These are phyloP conservation scores for Dactylellina sp. DNA, from an alignment of 2,329 filamentous ascomycete genomes.

Conservation along the genomic window DNA sequence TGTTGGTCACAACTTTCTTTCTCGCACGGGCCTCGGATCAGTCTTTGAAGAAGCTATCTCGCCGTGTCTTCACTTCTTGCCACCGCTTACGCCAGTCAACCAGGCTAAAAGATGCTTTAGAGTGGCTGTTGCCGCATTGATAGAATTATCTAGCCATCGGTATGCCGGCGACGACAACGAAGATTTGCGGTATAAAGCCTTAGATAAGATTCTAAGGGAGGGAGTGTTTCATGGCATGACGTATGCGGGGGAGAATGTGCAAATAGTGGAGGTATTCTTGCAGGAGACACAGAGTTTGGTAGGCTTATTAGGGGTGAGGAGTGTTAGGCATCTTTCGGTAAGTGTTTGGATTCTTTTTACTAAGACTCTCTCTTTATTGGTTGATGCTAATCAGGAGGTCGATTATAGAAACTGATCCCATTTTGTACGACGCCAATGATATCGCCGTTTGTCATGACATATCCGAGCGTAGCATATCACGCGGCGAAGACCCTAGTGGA, in stretches of 20 bases:
- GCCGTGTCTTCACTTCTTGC: conserved; percentile 57
- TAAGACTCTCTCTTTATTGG: no score
- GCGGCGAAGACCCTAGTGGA: conserved; percentile 41
- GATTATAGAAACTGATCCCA: conserved; percentile 50
- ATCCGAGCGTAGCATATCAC: conserved; percentile 31
- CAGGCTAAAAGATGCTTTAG: conserved; percentile 51
- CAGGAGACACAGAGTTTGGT: conserved; percentile 23
- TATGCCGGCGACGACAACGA: conserved; percentile 19
- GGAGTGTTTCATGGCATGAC: conserved; percentile 58
- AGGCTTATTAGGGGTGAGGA: conserved; percentile 54
- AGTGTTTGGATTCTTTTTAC: background rate
- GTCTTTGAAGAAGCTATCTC: conserved; percentile 59
- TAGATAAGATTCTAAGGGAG: conserved; percentile 56
- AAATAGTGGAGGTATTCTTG: conserved; percentile 56
- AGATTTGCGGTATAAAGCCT: conserved; percentile 40
- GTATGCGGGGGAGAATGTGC: conserved; percentile 58
- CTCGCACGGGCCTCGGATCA: conserved; percentile 57
- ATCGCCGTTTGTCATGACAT: conserved; percentile 57
- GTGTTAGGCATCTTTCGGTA: conserved; percentile 57
- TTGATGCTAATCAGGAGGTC: background rate
- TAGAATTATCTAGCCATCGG: conserved; percentile 36
- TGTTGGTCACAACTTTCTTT: conserved; percentile 47
- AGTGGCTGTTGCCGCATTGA: conserved; percentile 51
- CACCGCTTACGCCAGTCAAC: conserved; percentile 58
- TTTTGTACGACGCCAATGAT: conserved; percentile 56